A percentile compares a stretch with the other conserved stretches of the same genome.
phyloP scores from a whole-genome alignment of 2,329 filamentous ascomycete genomes.

The Paramyrothecium sp. region DNA sequence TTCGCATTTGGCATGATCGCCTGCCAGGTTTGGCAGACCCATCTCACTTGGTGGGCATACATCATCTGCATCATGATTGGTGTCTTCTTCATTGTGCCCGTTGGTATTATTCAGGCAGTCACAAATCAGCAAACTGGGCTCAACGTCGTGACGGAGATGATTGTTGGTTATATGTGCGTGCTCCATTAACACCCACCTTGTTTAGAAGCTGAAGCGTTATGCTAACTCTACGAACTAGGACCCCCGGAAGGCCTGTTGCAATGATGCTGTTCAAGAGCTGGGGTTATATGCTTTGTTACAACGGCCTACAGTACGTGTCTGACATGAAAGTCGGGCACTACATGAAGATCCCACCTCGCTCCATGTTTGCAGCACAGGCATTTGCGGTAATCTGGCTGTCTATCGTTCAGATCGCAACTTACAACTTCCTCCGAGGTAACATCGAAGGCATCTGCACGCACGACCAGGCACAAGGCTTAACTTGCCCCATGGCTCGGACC shows the following conservation, averaged over 20 bases:
- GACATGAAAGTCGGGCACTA: slow-evolving; percentile 51
- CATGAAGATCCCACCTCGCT: slow-evolving; percentile 45
- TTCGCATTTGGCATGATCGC: slow-evolving; percentile 29
- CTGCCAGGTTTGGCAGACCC: slow-evolving; percentile 19
- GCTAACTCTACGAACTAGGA: not conserved
- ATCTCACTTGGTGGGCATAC: slow-evolving; percentile 26
- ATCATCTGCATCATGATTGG: slow-evolving; percentile 23
- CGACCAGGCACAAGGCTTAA: slow-evolving; percentile 22
- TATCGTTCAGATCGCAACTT: slow-evolving; percentile 43
- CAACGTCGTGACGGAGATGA: slow-evolving; percentile 38
- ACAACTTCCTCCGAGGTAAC: slow-evolving; percentile 41
- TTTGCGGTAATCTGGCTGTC: slow-evolving; percentile 41
- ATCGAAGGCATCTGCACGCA: slow-evolving; percentile 47
- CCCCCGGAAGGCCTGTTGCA: slow-evolving; percentile 18
- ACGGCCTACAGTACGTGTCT: slow-evolving; percentile 43
- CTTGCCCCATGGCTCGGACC: slow-evolving; percentile 36
- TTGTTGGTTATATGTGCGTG: slow-evolving; percentile 20
- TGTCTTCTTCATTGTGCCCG: slow-evolving; percentile 19
- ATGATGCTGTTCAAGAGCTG: slow-evolving; percentile 24
- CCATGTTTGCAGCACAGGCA: slow-evolving; percentile 32
- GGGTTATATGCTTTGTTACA: slow-evolving; percentile 26
- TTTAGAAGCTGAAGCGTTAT: too few relatives aligned
- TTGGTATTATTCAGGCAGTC: slow-evolving; percentile 27
- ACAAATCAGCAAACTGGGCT: slow-evolving; percentile 36
- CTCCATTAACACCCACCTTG: not conserved